Evolutionary conservation across 2,329 filamentous ascomycete species (phyloP).

Genomic region (Colletotrichum spaethianum): DNA sequence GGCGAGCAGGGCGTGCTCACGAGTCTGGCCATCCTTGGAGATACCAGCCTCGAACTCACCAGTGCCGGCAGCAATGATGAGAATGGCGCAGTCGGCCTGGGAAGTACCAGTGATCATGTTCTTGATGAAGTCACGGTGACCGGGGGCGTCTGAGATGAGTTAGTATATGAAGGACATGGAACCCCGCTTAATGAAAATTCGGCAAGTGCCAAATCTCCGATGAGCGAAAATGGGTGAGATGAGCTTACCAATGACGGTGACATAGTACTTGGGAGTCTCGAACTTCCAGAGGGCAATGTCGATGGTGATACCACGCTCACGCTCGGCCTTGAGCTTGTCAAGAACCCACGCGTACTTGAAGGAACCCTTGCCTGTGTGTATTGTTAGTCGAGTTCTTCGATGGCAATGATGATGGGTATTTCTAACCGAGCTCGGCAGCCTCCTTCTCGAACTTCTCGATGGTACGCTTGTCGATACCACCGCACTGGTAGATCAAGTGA

Average conservation of each 20-base stretch:
- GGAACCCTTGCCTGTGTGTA: constrained; percentile 96
- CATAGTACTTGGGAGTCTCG: constrained; percentile 97
- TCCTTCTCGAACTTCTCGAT: constrained; percentile 99
- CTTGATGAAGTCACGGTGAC: constrained; percentile 99
- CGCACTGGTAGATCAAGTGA: constrained; percentile 99
- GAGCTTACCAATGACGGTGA: constrained; percentile 92
- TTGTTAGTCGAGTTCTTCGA: constrained; percentile 55
- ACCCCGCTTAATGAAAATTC: neutral
- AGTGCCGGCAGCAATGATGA: constrained; percentile 99
- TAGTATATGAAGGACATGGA: neutral
- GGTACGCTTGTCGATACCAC: constrained; percentile 99
- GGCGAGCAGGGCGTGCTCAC: constrained; percentile 99
- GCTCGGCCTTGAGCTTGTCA: constrained; percentile 99
- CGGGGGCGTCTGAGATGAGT: constrained; percentile 81
- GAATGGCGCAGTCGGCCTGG: constrained; percentile 99
- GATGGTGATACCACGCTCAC: constrained; percentile 99
- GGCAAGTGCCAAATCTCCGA: neutral
- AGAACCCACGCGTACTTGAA: constrained; percentile 99
- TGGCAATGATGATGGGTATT: constrained; percentile 6
- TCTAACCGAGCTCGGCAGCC: constrained; percentile 66
- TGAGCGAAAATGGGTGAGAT: neutral
- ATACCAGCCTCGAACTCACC: constrained; percentile 99
- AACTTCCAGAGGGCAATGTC: constrained; percentile 99
- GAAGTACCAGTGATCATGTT: constrained; percentile 99
- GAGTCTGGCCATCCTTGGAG: constrained; percentile 99